Conservation (phyloP, 441 rosid species). For the Adansonia rubrostipa region DNA sequence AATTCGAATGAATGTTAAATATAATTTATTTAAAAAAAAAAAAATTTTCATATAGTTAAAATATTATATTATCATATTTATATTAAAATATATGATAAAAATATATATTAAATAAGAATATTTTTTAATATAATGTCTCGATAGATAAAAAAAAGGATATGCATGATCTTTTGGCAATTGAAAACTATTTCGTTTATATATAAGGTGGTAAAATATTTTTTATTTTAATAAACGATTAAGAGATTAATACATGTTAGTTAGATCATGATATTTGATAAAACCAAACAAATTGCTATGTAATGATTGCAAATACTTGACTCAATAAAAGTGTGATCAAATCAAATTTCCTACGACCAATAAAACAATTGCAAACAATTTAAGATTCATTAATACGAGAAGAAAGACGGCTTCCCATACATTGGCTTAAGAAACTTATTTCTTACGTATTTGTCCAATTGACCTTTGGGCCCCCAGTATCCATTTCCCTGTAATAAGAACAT, state of each 20-base stretch:
- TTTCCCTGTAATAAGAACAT: neutral
- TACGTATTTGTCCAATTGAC: neutral
- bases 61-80: no score
- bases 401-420: neutral
- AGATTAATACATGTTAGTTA: neutral
- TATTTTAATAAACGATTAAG: conserved; percentile 18
- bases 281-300: no score
- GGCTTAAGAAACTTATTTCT: neutral
- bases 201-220: no score
- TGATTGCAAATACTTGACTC: neutral
- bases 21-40: no score
- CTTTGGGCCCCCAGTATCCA: neutral
- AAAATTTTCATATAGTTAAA: no score
- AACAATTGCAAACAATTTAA: neutral
- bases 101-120: no score
- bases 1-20: neutral
- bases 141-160: no score
- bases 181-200: no score
- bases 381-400: neutral
- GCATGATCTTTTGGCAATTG: conserved; percentile 20
- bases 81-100: no score
- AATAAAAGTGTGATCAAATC: neutral
- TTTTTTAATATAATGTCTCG: no score
- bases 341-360: neutral
- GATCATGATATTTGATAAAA: no score